phyloP scores from a whole-genome alignment of 495 filamentous ascomycete species.

The Trichoderma erinaceum region DNA sequence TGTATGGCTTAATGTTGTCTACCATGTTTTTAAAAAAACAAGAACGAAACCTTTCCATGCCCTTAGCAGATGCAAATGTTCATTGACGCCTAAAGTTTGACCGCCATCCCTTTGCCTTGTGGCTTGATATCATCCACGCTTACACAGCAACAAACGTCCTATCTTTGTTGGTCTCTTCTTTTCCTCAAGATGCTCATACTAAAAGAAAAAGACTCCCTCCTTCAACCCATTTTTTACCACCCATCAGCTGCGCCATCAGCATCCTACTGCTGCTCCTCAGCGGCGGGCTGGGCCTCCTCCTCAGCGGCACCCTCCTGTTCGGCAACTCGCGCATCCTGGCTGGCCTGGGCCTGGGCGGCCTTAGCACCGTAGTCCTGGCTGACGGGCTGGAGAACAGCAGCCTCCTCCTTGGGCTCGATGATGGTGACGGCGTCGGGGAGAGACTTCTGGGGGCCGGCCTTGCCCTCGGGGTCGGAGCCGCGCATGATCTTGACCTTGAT shows the following conservation, averaged over 20 bases:
- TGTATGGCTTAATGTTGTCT: not conserved
- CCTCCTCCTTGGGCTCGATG: constrained; percentile 99
- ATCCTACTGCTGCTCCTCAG: constrained; percentile 49
- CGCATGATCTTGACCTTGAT: constrained; percentile 99
- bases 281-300: constrained; percentile 34
- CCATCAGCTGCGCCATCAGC: not conserved
- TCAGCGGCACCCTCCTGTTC: constrained; percentile 50
- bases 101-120: constrained; percentile 11
- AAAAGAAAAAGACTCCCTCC: not conserved
- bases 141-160: not conserved
- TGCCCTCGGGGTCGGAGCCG: constrained; percentile 98
- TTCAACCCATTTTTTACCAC: constrained; percentile 14
- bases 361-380: constrained; percentile 98
- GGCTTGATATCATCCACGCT: constrained; percentile 9
- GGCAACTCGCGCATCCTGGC: constrained; percentile 65
- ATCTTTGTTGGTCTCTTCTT: not conserved
- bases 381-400: constrained; percentile 84
- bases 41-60: constrained; percentile 13
- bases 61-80: constrained; percentile 13
- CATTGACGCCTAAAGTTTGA: constrained; percentile 13
- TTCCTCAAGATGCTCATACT: not conserved
- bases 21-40: constrained; percentile 12
- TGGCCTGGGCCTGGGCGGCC: constrained; percentile 68
- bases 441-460: constrained; percentile 92
- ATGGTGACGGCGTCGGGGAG: constrained; percentile 97